Evolutionary conservation across 1,284 basidiomycete genomes (phyloP).

Genomic region (Anthracocystis setariae): DNA sequence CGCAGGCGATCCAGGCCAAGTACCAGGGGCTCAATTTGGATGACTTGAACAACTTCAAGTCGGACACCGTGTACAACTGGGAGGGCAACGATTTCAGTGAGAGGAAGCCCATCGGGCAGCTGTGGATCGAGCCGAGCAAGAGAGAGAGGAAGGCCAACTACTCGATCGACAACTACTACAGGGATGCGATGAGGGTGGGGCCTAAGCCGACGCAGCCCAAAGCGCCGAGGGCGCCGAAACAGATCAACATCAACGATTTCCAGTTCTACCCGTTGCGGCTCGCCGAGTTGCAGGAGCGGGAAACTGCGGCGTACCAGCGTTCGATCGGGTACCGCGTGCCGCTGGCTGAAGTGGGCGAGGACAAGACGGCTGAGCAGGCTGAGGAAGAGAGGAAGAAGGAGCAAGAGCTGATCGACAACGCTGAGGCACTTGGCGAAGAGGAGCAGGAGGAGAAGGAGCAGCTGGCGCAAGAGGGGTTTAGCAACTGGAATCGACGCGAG

Average conservation of each 20-base stretch:
- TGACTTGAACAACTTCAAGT: slow-evolving; percentile 96
- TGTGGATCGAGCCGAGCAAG: slow-evolving; percentile 89
- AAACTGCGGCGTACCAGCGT: slow-evolving; percentile 71
- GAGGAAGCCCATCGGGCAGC: slow-evolving; percentile 73
- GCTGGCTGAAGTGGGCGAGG: slow-evolving; percentile 75
- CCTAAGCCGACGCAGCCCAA: slow-evolving; percentile 79
- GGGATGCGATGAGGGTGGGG: slow-evolving; percentile 85
- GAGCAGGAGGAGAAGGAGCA: slow-evolving; percentile 78
- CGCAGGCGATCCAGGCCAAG: slow-evolving; percentile 86
- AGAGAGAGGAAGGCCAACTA: slow-evolving; percentile 94
- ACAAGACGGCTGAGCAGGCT: slow-evolving; percentile 49
- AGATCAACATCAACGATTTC: slow-evolving; percentile 91
- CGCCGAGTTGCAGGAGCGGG: slow-evolving; percentile 85
- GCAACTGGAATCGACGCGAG: slow-evolving; percentile 77
- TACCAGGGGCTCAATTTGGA: slow-evolving; percentile 93
- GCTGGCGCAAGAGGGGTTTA: slow-evolving; percentile 56
- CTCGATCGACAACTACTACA: slow-evolving; percentile 80
- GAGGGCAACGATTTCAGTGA: slow-evolving; percentile 89
- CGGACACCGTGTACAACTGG: slow-evolving; percentile 83
- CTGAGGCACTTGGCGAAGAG: slow-evolving; percentile 73
- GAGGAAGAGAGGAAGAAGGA: slow-evolving; percentile 74
- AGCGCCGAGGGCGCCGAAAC: slow-evolving; percentile 86
- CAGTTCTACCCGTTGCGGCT: slow-evolving; percentile 93
- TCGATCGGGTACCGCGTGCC: slow-evolving; percentile 81
- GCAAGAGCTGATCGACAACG: slow-evolving; percentile 80